phyloP scores from a whole-genome alignment of 2,329 filamentous ascomycete species.

The Plectosphaerella sp. region DNA sequence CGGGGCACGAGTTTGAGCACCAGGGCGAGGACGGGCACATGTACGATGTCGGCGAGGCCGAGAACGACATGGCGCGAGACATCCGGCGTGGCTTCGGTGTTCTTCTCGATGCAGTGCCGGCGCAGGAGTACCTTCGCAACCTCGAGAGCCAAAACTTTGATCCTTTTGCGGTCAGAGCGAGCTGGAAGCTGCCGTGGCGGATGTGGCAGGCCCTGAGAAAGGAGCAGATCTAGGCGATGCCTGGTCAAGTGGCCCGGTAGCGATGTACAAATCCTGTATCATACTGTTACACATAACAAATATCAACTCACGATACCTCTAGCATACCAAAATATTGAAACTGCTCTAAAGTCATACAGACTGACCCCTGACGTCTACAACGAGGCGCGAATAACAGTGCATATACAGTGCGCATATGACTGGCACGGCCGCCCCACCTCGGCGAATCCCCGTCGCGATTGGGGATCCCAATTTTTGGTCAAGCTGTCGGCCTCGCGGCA shows the following conservation, averaged over 20 bases:
- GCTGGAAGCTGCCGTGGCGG: conserved; percentile 84
- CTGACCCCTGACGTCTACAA: no score
- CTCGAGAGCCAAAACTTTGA: conserved; percentile 84
- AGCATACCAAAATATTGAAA: no score
- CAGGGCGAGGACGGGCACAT: conserved; percentile 67
- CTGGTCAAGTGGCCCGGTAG: no score
- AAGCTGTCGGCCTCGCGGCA: neutral
- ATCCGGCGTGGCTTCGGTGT: conserved; percentile 68
- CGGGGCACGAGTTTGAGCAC: conserved; percentile 88
- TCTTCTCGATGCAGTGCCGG: conserved; percentile 74
- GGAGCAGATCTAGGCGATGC: conserved; percentile 34
- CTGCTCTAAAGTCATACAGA: no score
- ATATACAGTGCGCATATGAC: no score
- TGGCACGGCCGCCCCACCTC: conserved; percentile 10
- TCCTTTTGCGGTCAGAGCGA: conserved; percentile 61
- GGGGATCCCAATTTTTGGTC: neutral
- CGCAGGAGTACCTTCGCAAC: conserved; percentile 71
- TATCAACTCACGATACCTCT: no score
- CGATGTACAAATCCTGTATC: no score
- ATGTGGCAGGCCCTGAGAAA: conserved; percentile 51
- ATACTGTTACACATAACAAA: no score
- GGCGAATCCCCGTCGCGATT: conserved; percentile 22
- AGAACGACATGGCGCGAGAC: conserved; percentile 32
- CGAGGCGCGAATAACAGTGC: no score
- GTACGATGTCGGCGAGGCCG: conserved; percentile 31